Base-by-base conservation (phyloP, 345 rosid species). In the Acer saccharum region DNA sequence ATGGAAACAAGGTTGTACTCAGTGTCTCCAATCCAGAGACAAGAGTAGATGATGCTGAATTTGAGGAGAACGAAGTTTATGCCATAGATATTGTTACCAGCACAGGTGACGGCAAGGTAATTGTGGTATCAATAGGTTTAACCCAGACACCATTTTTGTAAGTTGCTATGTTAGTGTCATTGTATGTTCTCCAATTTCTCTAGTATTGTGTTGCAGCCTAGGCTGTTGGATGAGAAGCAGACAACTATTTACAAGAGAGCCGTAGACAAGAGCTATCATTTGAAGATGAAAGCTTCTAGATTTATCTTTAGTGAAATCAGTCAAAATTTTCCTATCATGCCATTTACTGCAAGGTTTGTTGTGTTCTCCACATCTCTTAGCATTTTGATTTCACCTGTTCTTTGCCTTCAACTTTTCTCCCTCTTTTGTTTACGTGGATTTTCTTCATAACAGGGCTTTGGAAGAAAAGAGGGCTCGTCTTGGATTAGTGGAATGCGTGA, bases 101-200 rank as follows among this genome's bases (percentile, higher is more conserved):
- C 82, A 88, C 99, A 0, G 99, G 98, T 69, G 99, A 97, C 18
- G 99, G 99, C 78, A 97, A 97, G 99, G 99, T 97, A 87, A 82
- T 83, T 77, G 21, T 71, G 43, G 60, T 41, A 8, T 46, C 61
- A 12, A 23, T 39, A 12, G 27, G 8, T 62, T 5, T n/a, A 17
- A 17, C 14, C 2, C 1, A 54, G 1, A 35, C 1, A 10, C 14
- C 32, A 11, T 57, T 55, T 1, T 29, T 63, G 48, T 27, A 18
- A 35, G 39, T 35, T 35, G 39, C 39, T 4, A 4, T 35, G 1
- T 35, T 35, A 35, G 8, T 48, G 6, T 35, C 46, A 18, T 21
- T 17, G 10, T 21, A 41, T 77, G 41, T 69, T 10, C 32, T 80
- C n/a, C 63, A 48, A 41, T 25, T 79, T 70, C 55, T 67, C 54